A percentile compares a stretch with the other conserved stretches of the same genome.
Conservation (phyloP, 345 rosid genomes). For the Passiflora organensis region DNA sequence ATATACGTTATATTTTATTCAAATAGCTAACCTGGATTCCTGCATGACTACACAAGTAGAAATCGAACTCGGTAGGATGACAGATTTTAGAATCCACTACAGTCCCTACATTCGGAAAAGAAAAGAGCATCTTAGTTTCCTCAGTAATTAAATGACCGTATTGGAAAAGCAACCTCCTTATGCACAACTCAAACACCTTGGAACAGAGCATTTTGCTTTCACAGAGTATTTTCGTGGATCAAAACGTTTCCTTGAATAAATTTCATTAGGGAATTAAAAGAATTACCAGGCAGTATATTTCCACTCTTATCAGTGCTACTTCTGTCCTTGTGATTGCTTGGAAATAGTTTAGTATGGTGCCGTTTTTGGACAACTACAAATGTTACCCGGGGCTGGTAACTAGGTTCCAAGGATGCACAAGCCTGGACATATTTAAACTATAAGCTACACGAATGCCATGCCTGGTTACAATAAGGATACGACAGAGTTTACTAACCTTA, state of each 20-base stretch:
- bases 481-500: constrained; percentile 39
- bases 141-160: no score
- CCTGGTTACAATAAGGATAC: not conserved
- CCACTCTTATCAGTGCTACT: constrained; percentile 81
- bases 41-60: constrained; percentile 96
- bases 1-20: not conserved
- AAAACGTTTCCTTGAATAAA: not conserved
- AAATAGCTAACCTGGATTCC: constrained; percentile 70
- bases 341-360: constrained; percentile 94
- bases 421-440: constrained; percentile 45
- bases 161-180: not conserved
- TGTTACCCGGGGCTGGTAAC: constrained; percentile 97
- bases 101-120: constrained; percentile 47
- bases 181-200: not conserved
- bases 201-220: not conserved
- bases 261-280: not conserved
- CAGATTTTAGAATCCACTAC: constrained; percentile 98
- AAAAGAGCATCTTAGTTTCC: not conserved
- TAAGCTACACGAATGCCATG: not conserved
- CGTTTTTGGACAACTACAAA: constrained; percentile 99
- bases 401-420: constrained; percentile 90
- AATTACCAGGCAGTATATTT: constrained; percentile 80
- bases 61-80: constrained; percentile 96
- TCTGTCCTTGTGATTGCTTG: constrained; percentile 67
- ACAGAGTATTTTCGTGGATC: no score